These are phyloP conservation scores for Cryphonectria nitschkei DNA, from an alignment of 2,329 filamentous ascomycete genomes.

Conservation along the genomic window DNA sequence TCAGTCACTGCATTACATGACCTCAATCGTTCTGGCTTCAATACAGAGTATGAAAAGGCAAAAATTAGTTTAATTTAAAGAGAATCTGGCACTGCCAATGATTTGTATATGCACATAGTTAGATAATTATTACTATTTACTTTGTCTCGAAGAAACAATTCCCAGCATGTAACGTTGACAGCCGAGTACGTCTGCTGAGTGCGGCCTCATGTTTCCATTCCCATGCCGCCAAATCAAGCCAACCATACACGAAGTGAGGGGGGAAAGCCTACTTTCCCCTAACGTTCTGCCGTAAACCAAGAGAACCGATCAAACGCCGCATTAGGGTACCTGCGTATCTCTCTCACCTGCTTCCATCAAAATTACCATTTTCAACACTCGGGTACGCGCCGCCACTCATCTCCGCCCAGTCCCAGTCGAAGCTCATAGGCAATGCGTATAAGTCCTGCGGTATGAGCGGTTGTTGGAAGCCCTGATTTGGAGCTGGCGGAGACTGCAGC, in stretches of 20 bases:
- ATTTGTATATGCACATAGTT: not conserved
- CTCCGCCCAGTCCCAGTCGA: slow-evolving; percentile 84
- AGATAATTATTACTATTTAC: not conserved
- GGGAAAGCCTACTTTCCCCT: not conserved
- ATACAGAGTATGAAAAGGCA: not conserved
- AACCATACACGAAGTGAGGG: not conserved
- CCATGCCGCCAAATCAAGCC: not conserved
- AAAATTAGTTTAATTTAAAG: not conserved
- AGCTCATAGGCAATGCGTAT: slow-evolving; percentile 93
- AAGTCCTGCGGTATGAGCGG: slow-evolving; percentile 91
- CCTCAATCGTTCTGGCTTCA: not conserved
- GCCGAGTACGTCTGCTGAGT: not conserved
- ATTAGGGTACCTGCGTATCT: not conserved
- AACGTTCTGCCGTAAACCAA: not conserved
- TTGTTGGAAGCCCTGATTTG: slow-evolving; percentile 66
- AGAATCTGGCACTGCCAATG: not conserved
- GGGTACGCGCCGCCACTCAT: slow-evolving; percentile 69
- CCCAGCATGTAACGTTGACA: not conserved
- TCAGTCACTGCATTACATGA: not conserved
- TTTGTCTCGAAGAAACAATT: not conserved
- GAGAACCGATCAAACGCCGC: not conserved
- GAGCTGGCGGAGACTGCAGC: slow-evolving; percentile 42
- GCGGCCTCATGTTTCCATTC: not conserved
- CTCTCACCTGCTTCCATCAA: slow-evolving; percentile 36
- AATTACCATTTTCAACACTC: slow-evolving; percentile 65